These are phyloP conservation scores for Takakia lepidozioides DNA, from an alignment of 225 moss, liverwort and hornwort species.

Conservation along the genomic window DNA sequence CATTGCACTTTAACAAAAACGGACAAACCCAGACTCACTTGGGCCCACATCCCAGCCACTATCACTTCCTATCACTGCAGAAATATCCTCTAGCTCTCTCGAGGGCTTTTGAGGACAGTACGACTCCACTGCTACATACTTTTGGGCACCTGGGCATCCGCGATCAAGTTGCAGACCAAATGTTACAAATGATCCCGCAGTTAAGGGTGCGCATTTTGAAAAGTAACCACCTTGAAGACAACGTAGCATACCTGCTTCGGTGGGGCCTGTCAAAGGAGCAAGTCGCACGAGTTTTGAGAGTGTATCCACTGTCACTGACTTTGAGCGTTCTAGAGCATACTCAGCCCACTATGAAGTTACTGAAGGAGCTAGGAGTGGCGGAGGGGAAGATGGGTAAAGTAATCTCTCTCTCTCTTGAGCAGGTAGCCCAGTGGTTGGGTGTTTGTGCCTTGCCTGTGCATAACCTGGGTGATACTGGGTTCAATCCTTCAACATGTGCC, in stretches of 20 bases:
- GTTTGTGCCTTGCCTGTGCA: too few relatives aligned
- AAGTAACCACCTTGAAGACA: conserved; percentile 15
- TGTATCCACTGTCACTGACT: conserved; percentile 32
- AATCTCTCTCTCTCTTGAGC: conserved; percentile 25
- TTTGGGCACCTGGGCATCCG: conserved; percentile 12
- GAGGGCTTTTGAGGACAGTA: conserved; percentile 14
- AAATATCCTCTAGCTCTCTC: conserved; percentile 23
- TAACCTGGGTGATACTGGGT: too few relatives aligned
- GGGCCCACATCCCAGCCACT: too few relatives aligned
- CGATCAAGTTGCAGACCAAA: conserved; percentile 13
- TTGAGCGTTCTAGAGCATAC: conserved; percentile 27
- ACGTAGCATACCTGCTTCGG: conserved; percentile 17
- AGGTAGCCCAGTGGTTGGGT: too few relatives aligned
- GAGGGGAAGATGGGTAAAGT: conserved; percentile 42
- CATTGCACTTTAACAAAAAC: too few relatives aligned
- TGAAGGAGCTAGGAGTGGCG: conserved; percentile 20
- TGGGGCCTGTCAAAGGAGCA: conserved; percentile 29
- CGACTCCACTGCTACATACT: conserved; percentile 10
- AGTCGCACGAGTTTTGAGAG: conserved; percentile 41
- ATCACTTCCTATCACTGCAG: too few relatives aligned
- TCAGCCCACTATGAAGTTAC: conserved; percentile 32
- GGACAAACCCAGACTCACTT: too few relatives aligned
- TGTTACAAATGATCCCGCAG: conserved; percentile 26
- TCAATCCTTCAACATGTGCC: too few relatives aligned
- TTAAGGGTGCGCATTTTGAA: conserved; percentile 24